Evolutionary conservation across 2,329 filamentous ascomycete species (phyloP).

Genomic region (Blumeria hordei): DNA sequence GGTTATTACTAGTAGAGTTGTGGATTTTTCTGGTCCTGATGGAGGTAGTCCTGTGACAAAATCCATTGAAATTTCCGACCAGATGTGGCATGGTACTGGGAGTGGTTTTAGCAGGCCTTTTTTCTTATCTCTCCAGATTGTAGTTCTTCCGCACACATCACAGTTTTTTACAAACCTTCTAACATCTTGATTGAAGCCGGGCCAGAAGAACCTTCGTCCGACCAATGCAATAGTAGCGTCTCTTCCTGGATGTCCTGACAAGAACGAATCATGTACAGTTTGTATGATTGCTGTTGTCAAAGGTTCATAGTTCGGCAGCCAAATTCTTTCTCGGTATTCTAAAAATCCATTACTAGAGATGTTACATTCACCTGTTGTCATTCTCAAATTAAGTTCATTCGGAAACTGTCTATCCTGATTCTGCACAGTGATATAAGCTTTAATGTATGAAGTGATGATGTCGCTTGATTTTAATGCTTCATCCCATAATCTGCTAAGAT

Average conservation of each 20-base stretch:
- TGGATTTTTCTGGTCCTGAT: too few species aligned
- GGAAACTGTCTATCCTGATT: not conserved
- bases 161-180: slow-evolving; percentile 1
- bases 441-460: not conserved
- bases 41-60: not conserved
- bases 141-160: not conserved
- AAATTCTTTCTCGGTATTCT: not conserved
- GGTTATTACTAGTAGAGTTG: too few species aligned
- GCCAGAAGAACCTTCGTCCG: not conserved
- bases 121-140: slow-evolving; percentile 1
- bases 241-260: slow-evolving; percentile 1
- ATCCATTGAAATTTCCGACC: slow-evolving; percentile 3
- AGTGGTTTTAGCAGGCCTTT: slow-evolving; percentile 3
- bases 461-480: not conserved
- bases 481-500: not conserved
- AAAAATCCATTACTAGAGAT: not conserved
- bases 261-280: not conserved
- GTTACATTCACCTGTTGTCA: not conserved
- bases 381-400: not conserved
- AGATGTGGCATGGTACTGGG: slow-evolving; percentile 1
- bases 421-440: not conserved
- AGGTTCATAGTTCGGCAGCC: not conserved
- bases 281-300: slow-evolving; percentile 1
- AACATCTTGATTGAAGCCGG: not conserved
- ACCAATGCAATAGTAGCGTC: slow-evolving; percentile 1